phyloP scores from a whole-genome alignment of 805 yeast genomes.

The Metschnikowia anglica region DNA sequence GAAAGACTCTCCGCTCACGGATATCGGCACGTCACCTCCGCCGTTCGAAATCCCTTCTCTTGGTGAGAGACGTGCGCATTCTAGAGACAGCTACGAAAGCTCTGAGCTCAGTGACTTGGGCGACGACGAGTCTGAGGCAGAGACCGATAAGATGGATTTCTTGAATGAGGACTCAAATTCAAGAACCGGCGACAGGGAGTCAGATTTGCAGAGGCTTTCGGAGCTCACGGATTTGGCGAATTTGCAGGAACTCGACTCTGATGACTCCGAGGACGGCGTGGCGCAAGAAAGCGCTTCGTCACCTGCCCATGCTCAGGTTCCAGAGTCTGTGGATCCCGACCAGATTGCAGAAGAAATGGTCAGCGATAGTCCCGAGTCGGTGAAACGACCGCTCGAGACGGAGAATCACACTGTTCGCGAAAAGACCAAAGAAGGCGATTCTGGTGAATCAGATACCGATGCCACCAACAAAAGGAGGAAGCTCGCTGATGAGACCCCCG shows the following conservation, averaged over 20 bases:
- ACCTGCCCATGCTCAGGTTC: background rate
- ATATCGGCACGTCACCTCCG: slow-evolving; percentile 43
- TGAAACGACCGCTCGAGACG: slow-evolving; percentile 7
- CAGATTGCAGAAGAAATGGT: background rate
- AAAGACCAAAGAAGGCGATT: background rate
- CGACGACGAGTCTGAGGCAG: slow-evolving; percentile 78
- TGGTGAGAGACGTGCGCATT: slow-evolving; percentile 11
- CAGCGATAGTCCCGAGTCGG: background rate
- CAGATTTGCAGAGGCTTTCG: slow-evolving; percentile 41
- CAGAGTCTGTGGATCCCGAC: background rate
- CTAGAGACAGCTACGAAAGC: slow-evolving; percentile 36
- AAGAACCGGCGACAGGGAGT: slow-evolving; percentile 23
- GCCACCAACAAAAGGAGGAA: slow-evolving; percentile 5
- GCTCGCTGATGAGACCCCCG: background rate
- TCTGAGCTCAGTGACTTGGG: slow-evolving; percentile 52
- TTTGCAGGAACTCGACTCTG: slow-evolving; percentile 38
- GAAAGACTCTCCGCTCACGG: slow-evolving; percentile 42
- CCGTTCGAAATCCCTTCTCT: slow-evolving; percentile 29
- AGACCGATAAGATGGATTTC: slow-evolving; percentile 80
- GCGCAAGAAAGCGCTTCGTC: background rate
- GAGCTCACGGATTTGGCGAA: slow-evolving; percentile 44
- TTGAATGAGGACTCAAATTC: slow-evolving; percentile 34
- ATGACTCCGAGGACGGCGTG: slow-evolving; percentile 24
- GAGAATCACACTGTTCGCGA: slow-evolving; percentile 16
- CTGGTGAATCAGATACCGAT: background rate